Base-by-base conservation (phyloP, 371 early-diverging fungal genomes). In the Haplosporangium sp. region DNA sequence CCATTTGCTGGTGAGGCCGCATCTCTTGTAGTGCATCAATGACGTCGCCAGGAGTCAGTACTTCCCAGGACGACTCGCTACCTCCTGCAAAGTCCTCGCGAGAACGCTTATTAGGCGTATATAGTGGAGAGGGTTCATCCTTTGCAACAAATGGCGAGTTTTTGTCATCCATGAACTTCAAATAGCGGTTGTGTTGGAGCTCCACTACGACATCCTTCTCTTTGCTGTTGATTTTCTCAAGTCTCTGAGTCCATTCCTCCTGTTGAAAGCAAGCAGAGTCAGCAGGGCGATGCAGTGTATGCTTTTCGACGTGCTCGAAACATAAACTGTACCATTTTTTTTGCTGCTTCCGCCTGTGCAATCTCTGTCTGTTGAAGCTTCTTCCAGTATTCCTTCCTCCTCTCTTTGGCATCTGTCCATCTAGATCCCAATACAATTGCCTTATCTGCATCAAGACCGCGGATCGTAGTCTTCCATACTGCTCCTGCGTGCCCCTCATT, bases 61-160 rank as follows among this genome's bases (percentile, higher is more conserved):
- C 59, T 42, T 62, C 64, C 70, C 63, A 69, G 52, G 70, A 69
- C 18, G 70, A 69, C 37, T 69, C 62, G 62, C 62, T 69, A 56
- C 61, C 68, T 55, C 50, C 68, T 55, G 60, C 68, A 67, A 60
- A 60, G 55, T n/a, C 68, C 43, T 67, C 69, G 38, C 63, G 69
- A 46, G 46, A 59, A 57, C 62, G 69, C 55, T 62, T 69, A 50
- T 46, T 62, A 51, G 69, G 63, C 46, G 69, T 62, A 52, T 69
- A 69, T 45, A 62, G 57, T 58, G 69, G 58, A 69, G 62, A 69
- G 62, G 62, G 68, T 38, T 68, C 57, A 23, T 61, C 57, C 55
- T 62, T 68, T 50, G 38, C 62, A 55, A 62, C 38, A 47, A 69
- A 69, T 58, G 69, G 69, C 40, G 63, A 69, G 53, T n/a, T 53